These are phyloP conservation scores for Euphorbia tirucalli DNA, from an alignment of 345 rosid species.

Conservation along the genomic window DNA sequence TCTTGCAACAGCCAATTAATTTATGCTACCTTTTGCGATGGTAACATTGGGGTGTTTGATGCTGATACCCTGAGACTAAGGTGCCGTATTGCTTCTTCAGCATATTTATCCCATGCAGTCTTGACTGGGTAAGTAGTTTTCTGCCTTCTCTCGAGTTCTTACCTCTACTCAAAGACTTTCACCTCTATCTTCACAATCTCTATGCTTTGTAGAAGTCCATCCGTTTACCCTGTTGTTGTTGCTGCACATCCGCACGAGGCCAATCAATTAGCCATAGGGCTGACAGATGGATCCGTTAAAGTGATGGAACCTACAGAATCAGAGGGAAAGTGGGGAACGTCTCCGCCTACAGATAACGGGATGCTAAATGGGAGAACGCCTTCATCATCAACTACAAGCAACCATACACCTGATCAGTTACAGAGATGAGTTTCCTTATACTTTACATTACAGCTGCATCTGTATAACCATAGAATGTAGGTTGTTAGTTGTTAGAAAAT, in stretches of 20 bases:
- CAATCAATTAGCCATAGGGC: slow-evolving; percentile 72
- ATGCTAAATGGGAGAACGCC: slow-evolving; percentile 54
- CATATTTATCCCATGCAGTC: slow-evolving; percentile 52
- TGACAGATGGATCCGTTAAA: slow-evolving; percentile 65
- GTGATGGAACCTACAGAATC: slow-evolving; percentile 71
- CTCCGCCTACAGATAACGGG: slow-evolving; percentile 63
- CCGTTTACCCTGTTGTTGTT: slow-evolving; percentile 59
- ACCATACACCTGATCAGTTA: slow-evolving; percentile 66
- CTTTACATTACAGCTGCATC: slow-evolving; percentile 7
- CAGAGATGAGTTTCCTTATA: slow-evolving; percentile 49
- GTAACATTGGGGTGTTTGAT: slow-evolving; percentile 72
- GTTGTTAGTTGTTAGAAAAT: slow-evolving; percentile 6
- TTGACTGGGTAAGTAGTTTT: slow-evolving; percentile 45
- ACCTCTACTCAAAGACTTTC: background rate
- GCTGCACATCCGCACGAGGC: slow-evolving; percentile 75
- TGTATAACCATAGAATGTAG: slow-evolving; percentile 25
- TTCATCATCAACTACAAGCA: slow-evolving; percentile 74
- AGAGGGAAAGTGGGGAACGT: slow-evolving; percentile 71
- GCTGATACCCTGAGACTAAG: slow-evolving; percentile 63
- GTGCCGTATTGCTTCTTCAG: slow-evolving; percentile 66
- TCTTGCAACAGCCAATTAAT: slow-evolving; percentile 80
- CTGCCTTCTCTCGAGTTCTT: background rate
- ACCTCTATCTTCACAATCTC: background rate
- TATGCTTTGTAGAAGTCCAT: slow-evolving; percentile 47
- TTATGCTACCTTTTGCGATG: slow-evolving; percentile 67